A percentile compares a stretch with the other conserved stretches of the same genome.
phyloP scores from a whole-genome alignment of 768 basidiomycete species.

The Lactarius psammicola region DNA sequence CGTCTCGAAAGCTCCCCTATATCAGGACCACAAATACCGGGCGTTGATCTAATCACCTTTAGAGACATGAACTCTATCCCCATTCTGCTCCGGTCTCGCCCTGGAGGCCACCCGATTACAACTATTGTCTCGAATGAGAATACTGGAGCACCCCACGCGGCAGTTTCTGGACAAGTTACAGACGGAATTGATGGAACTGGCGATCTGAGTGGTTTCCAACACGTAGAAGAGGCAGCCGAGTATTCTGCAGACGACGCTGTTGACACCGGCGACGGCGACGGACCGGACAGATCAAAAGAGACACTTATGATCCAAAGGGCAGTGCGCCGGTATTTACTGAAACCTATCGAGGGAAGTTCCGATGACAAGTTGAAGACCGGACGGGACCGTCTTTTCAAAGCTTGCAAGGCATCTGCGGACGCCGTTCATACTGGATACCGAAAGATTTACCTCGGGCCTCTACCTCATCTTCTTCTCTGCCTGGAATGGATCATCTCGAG shows the following conservation, averaged over 20 bases:
- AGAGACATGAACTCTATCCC: background rate
- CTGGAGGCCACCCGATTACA: background rate
- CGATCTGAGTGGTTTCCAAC: background rate
- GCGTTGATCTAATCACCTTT: conserved; percentile 8
- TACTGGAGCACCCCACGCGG: background rate
- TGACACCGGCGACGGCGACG: background rate
- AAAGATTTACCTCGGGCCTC: conserved; percentile 18
- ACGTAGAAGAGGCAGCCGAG: background rate
- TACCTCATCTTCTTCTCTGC: conserved; percentile 24
- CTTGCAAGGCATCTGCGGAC: conserved; percentile 12
- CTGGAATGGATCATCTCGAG: conserved; percentile 11
- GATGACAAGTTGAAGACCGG: background rate
- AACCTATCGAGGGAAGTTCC: background rate
- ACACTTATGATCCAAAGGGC: conserved; percentile 7
- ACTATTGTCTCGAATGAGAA: background rate
- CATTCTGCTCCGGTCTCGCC: background rate
- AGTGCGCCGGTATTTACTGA: conserved; percentile 3
- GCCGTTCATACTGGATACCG: conserved; percentile 10
- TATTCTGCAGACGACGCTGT: conserved; percentile 4
- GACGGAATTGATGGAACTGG: background rate
- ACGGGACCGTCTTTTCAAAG: conserved; percentile 10
- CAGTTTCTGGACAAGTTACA: background rate
- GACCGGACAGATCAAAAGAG: conserved; percentile 7
- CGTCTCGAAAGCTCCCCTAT: background rate
- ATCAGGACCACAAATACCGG: background rate